phyloP scores from a whole-genome alignment of 1,284 basidiomycete species.

The Coniferiporia sulphurascens region DNA sequence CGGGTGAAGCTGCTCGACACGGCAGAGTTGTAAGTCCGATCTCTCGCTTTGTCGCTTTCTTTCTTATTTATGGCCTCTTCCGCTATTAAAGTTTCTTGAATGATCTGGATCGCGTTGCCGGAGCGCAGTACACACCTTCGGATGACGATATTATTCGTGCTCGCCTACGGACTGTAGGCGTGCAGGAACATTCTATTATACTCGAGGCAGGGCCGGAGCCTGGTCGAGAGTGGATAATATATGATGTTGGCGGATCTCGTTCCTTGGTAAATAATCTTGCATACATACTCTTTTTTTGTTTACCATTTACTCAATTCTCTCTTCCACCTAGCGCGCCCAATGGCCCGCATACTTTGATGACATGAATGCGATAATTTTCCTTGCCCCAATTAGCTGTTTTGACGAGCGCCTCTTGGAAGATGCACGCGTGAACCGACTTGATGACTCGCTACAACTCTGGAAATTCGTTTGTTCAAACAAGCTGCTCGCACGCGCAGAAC shows the following conservation, averaged over 20 bases:
- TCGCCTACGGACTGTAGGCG: slow-evolving; percentile 44
- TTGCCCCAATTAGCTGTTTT: slow-evolving; percentile 66
- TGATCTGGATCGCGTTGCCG: slow-evolving; percentile 60
- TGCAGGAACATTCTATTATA: slow-evolving; percentile 33
- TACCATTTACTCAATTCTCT: not conserved
- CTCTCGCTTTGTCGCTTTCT: slow-evolving; percentile 30
- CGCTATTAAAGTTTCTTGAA: slow-evolving; percentile 41
- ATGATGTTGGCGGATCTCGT: slow-evolving; percentile 36
- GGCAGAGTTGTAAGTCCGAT: slow-evolving; percentile 61
- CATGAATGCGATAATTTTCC: slow-evolving; percentile 63
- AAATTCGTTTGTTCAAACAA: slow-evolving; percentile 49
- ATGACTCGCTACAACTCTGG: slow-evolving; percentile 66
- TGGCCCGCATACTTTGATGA: slow-evolving; percentile 64
- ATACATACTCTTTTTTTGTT: slow-evolving; percentile 17
- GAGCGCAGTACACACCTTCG: slow-evolving; percentile 53
- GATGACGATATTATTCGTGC: slow-evolving; percentile 71
- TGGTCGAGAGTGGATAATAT: slow-evolving; percentile 33
- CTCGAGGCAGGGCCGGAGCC: slow-evolving; percentile 26
- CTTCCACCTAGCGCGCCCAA: slow-evolving; percentile 27
- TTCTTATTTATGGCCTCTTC: not conserved
- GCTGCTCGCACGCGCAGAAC: slow-evolving; percentile 48
- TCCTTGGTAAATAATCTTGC: slow-evolving; percentile 23
- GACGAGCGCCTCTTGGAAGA: slow-evolving; percentile 61
- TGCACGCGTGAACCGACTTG: slow-evolving; percentile 52
- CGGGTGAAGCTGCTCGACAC: slow-evolving; percentile 55